Evolutionary conservation across 169 alveolate species (phyloP).

Genomic region (Eimeria maxima): DNA sequence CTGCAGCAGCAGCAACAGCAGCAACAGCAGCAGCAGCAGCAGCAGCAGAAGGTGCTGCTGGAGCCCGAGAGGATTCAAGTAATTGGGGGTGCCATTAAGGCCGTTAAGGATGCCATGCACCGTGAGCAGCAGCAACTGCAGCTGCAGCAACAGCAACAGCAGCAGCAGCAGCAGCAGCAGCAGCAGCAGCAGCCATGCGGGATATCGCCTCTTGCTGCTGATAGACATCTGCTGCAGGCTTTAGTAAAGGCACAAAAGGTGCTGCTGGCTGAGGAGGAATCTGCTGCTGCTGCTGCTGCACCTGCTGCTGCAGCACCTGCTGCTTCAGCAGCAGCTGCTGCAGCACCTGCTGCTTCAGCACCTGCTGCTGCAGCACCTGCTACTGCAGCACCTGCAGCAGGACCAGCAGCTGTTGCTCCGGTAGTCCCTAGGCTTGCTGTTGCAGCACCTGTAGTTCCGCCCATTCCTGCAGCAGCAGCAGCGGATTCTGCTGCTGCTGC

Average conservation of each 20-base stretch:
- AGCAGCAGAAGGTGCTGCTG: background rate
- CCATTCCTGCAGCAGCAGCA: no score
- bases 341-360: no score
- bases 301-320: background rate
- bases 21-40: constrained; percentile 40
- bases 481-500: no score
- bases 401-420: background rate
- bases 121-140: constrained; percentile 28
- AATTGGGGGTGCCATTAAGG: background rate
- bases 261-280: background rate
- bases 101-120: background rate
- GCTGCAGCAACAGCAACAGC: background rate
- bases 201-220: constrained; percentile 5
- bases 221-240: constrained; percentile 19
- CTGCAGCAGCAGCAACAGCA: background rate
- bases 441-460: no score
- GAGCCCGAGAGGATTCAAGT: constrained; percentile 12
- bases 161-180: no score
- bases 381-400: background rate
- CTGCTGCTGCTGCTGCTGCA: constrained; percentile 13
- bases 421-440: no score
- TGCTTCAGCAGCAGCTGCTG: no score
- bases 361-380: no score
- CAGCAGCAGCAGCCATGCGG: background rate
- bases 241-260: background rate